Base-by-base conservation (phyloP, 192 early-diverging fungal genomes). In the Backusella morwellensis region DNA sequence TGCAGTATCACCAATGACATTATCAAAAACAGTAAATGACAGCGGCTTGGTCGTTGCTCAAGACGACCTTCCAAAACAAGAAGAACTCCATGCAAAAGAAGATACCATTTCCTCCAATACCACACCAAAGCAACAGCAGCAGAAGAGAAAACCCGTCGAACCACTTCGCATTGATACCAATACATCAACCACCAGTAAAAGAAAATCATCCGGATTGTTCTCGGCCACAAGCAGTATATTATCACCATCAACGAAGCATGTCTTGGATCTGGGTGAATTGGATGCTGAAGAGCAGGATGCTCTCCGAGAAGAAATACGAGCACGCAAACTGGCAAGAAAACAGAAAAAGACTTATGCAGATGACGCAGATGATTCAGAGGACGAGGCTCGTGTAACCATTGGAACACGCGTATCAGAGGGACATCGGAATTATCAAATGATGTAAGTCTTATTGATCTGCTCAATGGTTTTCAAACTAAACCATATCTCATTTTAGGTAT, bases 321-420 rank as follows among this genome's bases (percentile, higher is more conserved):
- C 59, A 17, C 50, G 74, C 29, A 66, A 66, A 42, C 34, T 41
- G 40, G 66, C 26, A 32, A 35, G 59, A 35, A 59, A 41, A 12
- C 36, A 40, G 29, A 66, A 68, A 21, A 54, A 74, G 14, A 74
- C 32, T 8, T 26, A 66, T 75, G 50, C 66, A 6, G 40, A 40
- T 41, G 15, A 82, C 66, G 68, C 72, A 35, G 41, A 50, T 19
- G 56, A 63, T 34, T 17, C 73, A 35, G 79, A 75, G 71, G 81
- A 82, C 76, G 80, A 56, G 29, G 78, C 86, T n/a, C 81, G 80
- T 42, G 19, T 35, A 26, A 19, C 82, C 21, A 86, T 93, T 36
- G 97, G 96, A 17, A 75, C 74, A 66, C 50, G 74, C 21, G 74
- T 75, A 7, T 23, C 63, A 44, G 74, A 75, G 14, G 74, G 74